Conservation (phyloP, 108 stramenopile species). For the Nannochloropsis gaditana region DNA sequence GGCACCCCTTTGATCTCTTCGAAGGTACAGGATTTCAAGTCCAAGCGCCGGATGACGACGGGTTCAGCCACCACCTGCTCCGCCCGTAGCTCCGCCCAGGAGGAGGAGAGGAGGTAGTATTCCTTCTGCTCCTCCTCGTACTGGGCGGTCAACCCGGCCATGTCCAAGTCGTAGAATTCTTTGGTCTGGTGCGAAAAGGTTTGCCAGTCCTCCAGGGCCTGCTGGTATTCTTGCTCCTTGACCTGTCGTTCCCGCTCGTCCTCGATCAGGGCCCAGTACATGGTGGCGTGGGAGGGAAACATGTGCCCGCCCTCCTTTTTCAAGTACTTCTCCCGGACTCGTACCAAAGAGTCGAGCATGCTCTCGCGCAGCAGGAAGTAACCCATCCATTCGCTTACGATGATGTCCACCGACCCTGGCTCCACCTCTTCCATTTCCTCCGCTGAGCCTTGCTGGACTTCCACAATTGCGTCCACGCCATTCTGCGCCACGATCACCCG, state of each 20-base stretch:
- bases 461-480: neutral
- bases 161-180: slow-evolving; percentile 79
- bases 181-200: slow-evolving; percentile 75
- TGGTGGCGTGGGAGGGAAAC: slow-evolving; percentile 89
- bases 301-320: slow-evolving; percentile 79
- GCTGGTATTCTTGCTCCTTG: slow-evolving; percentile 33
- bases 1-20: slow-evolving; percentile 77
- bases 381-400: slow-evolving; percentile 98
- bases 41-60: slow-evolving; percentile 64
- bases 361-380: slow-evolving; percentile 92
- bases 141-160: slow-evolving; percentile 65
- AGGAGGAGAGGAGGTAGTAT: slow-evolving; percentile 77
- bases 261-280: slow-evolving; percentile 80
- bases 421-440: neutral
- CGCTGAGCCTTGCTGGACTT: neutral
- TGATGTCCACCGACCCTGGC: slow-evolving; percentile 73
- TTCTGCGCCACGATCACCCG: neutral
- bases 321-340: slow-evolving; percentile 82
- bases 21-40: slow-evolving; percentile 87
- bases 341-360: slow-evolving; percentile 90
- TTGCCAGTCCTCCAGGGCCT: slow-evolving; percentile 63
- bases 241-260: slow-evolving; percentile 59
- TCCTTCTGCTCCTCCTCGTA: slow-evolving; percentile 90
- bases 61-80: slow-evolving; percentile 75
- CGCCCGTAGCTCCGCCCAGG: slow-evolving; percentile 81